Base-by-base conservation (phyloP, 2,329 filamentous ascomycete genomes). In the Xylariaceae sp. region DNA sequence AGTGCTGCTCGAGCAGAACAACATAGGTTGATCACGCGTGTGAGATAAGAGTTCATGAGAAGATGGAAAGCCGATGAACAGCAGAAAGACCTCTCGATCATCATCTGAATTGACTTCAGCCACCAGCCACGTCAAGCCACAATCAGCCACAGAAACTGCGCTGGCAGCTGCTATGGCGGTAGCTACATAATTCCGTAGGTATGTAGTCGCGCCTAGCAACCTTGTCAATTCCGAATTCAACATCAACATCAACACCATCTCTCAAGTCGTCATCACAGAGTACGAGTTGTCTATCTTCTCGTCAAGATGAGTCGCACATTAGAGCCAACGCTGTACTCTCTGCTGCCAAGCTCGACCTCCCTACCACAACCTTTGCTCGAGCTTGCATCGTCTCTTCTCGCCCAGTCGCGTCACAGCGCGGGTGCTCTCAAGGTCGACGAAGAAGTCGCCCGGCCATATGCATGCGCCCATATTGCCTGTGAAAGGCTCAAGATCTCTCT, bases 381-480 rank as follows among this genome's bases (percentile, higher is more conserved):
- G 59, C 80, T 92, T 8, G 86, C 90, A 1, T 79, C 81, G 55
- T 90, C 88, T 7, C 78, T 96, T 5, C 82, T 95, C 50, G 87
- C 89, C 1, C 91, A 94, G 73, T 95, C 91, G 10, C 85, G 90
- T 39, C 85, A 86, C 70, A 87, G 86, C 68, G 90, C 90, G 53
- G 87, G 85, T 69, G 88, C 83, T 13, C 79, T 97, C 56, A 95
- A 92, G 71, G 82, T 86, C 2, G 90, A 95, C 58, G 92, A 96
- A 73, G 92, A 97, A 73, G 86, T 94, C 64, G 90, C 88, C n/a
- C 83, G 92, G 17, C 81, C 84, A 3, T 94, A 94, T 73, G 89
- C 88, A 3, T 96, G 92, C 72, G 89, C 90, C 11, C 88, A 96
- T 74, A 83, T 99, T 61, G 94, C 94, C 17, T 97, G 92, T 71